These are phyloP conservation scores for Gorgonomyces haynaldii DNA, from an alignment of 192 early-diverging fungal species.

Conservation along the genomic window DNA sequence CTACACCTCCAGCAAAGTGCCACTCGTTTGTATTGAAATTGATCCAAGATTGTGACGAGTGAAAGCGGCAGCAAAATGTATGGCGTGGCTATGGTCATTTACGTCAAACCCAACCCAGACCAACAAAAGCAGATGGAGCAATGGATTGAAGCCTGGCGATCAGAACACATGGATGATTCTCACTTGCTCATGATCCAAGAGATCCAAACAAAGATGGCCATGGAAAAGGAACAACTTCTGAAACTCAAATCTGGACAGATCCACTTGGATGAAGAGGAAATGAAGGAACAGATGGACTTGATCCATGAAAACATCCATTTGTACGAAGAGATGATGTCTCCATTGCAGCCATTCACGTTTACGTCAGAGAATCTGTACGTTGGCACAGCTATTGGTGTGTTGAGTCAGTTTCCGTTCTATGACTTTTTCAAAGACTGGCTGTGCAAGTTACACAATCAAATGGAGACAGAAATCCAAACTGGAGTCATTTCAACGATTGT, in stretches of 20 bases:
- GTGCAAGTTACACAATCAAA: conserved; percentile 38
- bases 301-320: conserved; percentile 59
- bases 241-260: conserved; percentile 3
- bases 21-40: conserved; percentile 38
- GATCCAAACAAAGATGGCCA: conserved; percentile 29
- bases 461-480: conserved; percentile 12
- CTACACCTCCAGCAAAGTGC: conserved; percentile 24
- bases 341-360: conserved; percentile 41
- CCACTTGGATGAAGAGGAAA: not conserved
- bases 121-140: conserved; percentile 23
- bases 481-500: conserved; percentile 2
- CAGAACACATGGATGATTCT: conserved; percentile 14
- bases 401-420: conserved; percentile 63
- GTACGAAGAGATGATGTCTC: conserved; percentile 50
- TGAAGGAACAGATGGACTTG: not conserved
- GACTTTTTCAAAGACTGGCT: conserved; percentile 69
- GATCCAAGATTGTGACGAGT: conserved; percentile 28
- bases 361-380: conserved; percentile 51
- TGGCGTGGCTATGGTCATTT: conserved; percentile 32
- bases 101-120: conserved; percentile 21
- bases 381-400: conserved; percentile 53
- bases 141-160: conserved; percentile 19
- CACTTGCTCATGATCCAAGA: conserved; percentile 9
- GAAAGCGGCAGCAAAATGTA: conserved; percentile 25
- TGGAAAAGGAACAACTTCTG: conserved; percentile 28